Evolutionary conservation across 805 yeast genomes (phyloP).

Genomic region (Alloascoidea hylecoeti): DNA sequence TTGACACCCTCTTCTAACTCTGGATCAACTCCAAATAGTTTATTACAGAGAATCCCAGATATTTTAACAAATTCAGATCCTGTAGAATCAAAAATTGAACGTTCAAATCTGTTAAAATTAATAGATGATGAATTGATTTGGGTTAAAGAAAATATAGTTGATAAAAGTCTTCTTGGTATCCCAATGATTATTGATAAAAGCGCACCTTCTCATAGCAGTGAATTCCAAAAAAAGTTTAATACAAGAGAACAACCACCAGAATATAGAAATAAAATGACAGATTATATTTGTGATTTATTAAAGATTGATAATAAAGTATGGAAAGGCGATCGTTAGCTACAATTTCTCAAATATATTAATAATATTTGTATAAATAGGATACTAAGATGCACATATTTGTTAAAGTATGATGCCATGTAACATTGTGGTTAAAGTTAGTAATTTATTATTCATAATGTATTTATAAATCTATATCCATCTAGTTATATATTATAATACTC

Average conservation of each 20-base stretch:
- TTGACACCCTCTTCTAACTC: constrained; percentile 4
- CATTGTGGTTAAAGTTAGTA: too few species aligned
- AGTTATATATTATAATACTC: too few species aligned
- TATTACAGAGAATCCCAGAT: too few species aligned
- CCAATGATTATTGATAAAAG: constrained; percentile 14
- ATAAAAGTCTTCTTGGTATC: constrained; percentile 10
- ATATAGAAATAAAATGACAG: constrained; percentile 14
- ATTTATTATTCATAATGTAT: too few species aligned
- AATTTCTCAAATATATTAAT: too few species aligned
- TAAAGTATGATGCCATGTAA: too few species aligned
- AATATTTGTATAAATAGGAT: too few species aligned
- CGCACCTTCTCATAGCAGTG: constrained; percentile 6
- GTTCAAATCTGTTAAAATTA: constrained; percentile 3
- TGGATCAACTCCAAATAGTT: constrained; percentile 3
- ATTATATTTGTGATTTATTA: constrained; percentile 12
- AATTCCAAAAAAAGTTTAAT: not conserved
- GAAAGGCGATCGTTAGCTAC: too few species aligned
- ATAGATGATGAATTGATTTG: constrained; percentile 12
- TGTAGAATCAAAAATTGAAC: constrained; percentile 3
- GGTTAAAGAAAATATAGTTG: constrained; percentile 15
- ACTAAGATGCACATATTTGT: too few species aligned
- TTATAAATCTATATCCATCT: too few species aligned
- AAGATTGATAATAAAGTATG: constrained; percentile 10
- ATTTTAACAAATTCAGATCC: constrained; percentile 3
- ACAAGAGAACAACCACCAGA: constrained; percentile 6